These are phyloP conservation scores for Cutaneotrichosporon sp. DNA, from an alignment of 1,284 basidiomycete species.

Conservation along the genomic window DNA sequence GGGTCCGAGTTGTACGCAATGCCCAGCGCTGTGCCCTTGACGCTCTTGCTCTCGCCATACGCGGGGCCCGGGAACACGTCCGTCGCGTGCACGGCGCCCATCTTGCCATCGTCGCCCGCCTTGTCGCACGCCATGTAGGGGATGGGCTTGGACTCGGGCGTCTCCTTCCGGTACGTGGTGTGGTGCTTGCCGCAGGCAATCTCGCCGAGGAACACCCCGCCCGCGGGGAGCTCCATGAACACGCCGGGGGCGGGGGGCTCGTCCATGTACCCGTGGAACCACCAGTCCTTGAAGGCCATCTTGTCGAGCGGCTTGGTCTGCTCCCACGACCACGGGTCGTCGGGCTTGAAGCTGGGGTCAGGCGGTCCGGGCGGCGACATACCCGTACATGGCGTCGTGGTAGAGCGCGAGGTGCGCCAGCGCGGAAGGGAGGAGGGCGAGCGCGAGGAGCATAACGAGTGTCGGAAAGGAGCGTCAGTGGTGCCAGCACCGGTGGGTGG, in stretches of 20 bases:
- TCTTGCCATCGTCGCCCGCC: not conserved
- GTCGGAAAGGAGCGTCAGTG: not conserved
- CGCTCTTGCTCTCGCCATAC: not conserved
- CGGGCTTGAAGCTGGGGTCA: constrained; percentile 48
- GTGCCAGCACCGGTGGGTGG: not conserved
- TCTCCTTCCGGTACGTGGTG: too few relatives aligned
- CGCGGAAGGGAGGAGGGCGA: constrained; percentile 13
- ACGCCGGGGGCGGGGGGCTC: constrained; percentile 36
- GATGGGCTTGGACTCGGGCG: not conserved
- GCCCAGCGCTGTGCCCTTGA: constrained; percentile 52
- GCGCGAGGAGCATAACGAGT: not conserved
- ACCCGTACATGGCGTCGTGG: constrained; percentile 49
- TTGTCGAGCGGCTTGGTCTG: constrained; percentile 59
- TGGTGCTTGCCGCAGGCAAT: constrained; percentile 28
- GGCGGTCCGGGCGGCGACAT: not conserved
- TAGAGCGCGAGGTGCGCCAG: constrained; percentile 45
- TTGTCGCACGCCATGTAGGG: constrained; percentile 4
- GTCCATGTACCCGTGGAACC: constrained; percentile 58
- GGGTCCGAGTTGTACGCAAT: constrained; percentile 69
- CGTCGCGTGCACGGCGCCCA: not conserved
- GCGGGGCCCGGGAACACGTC: not conserved
- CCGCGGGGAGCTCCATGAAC: constrained; percentile 45
- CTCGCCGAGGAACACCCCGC: constrained; percentile 41
- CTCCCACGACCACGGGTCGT: constrained; percentile 53
- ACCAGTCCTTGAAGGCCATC: constrained; percentile 65